These are phyloP conservation scores for Albatrellus ellisii DNA, from an alignment of 768 basidiomycete species.

Conservation along the genomic window DNA sequence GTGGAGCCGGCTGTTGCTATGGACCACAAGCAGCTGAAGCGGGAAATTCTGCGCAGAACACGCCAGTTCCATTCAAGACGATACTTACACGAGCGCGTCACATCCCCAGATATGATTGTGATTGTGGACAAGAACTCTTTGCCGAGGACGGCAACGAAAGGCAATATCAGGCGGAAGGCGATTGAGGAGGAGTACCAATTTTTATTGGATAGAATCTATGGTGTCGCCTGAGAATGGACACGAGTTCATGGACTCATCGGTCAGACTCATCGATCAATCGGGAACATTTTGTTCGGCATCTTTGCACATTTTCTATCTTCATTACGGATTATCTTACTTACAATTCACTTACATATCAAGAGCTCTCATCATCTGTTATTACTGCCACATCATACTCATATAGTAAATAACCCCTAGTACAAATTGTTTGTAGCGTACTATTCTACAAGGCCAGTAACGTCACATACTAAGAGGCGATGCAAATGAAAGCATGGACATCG, in stretches of 20 bases:
- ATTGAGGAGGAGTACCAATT: conserved; percentile 53
- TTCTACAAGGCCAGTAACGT: too few relatives aligned
- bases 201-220: conserved; percentile 47
- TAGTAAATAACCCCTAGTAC: too few relatives aligned
- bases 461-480: too few relatives aligned
- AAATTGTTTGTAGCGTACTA: too few relatives aligned
- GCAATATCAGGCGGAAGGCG: conserved; percentile 65
- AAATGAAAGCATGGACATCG: too few relatives aligned
- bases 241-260: conserved; percentile 1
- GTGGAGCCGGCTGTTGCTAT: conserved; percentile 42
- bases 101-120: conserved; percentile 47
- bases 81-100: conserved; percentile 72
- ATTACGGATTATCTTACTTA: too few relatives aligned
- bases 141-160: conserved; percentile 70
- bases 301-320: too few relatives aligned
- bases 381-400: too few relatives aligned
- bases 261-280: too few relatives aligned
- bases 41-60: conserved; percentile 60
- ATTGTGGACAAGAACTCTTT: conserved; percentile 53
- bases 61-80: conserved; percentile 61
- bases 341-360: too few relatives aligned
- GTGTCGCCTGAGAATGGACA: conserved; percentile 9
- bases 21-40: conserved; percentile 46
- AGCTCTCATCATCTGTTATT: too few relatives aligned
- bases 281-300: too few relatives aligned